Evolutionary conservation across 331 rosid species (phyloP).

Genomic region (Malus hybrid): DNA sequence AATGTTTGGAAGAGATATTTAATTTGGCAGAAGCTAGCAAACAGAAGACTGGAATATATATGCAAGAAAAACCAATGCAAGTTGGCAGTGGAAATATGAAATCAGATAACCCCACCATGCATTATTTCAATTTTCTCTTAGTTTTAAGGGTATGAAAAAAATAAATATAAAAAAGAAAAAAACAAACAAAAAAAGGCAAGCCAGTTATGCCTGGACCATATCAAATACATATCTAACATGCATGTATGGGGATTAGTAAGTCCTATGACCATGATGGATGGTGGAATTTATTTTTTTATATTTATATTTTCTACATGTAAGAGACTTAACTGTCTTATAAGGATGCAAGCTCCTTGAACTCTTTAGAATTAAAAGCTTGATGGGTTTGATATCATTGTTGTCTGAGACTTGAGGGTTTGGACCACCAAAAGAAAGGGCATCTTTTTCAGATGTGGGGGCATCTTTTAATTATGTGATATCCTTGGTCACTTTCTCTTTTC

Average conservation of each 20-base stretch:
- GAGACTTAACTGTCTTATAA: slow-evolving; percentile 35
- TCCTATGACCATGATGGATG: slow-evolving; percentile 31
- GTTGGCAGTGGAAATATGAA: slow-evolving; percentile 29
- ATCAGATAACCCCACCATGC: slow-evolving; percentile 37
- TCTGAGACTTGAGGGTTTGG: slow-evolving; percentile 39
- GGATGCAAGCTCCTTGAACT: slow-evolving; percentile 33
- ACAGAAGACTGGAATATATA: slow-evolving; percentile 33
- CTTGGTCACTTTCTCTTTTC: slow-evolving; percentile 6
- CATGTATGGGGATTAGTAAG: slow-evolving; percentile 21
- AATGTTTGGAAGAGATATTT: slow-evolving; percentile 16
- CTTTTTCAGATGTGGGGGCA: slow-evolving; percentile 49
- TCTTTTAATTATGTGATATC: slow-evolving; percentile 17
- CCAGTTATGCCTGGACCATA: background rate
- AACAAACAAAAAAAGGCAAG: background rate
- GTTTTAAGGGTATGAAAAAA: too few relatives aligned
- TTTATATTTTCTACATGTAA: slow-evolving; percentile 5
- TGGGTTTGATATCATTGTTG: slow-evolving; percentile 51
- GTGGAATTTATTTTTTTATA: slow-evolving; percentile 11
- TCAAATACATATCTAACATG: slow-evolving; percentile 1
- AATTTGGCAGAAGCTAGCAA: slow-evolving; percentile 9
- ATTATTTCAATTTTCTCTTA: background rate
- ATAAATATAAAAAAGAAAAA: background rate
- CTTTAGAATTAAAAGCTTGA: slow-evolving; percentile 45
- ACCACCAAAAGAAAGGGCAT: slow-evolving; percentile 47
- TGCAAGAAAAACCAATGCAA: slow-evolving; percentile 7